Conservation (phyloP, 2,329 filamentous ascomycete species). For the Penicillium oxalicum region DNA sequence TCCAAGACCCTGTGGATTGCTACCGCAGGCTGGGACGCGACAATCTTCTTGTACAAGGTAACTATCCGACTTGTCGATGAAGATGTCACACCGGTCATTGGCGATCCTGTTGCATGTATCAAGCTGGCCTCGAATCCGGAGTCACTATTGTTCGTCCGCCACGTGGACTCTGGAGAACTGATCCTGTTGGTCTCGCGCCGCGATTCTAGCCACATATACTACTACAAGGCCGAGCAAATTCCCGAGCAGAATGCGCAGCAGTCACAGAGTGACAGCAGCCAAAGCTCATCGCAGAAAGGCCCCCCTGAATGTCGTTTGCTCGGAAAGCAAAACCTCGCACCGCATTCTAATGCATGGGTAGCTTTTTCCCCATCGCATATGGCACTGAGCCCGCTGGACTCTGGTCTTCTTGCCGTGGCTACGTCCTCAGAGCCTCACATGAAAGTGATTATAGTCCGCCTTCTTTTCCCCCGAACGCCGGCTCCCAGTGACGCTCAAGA, state of each 20-base stretch:
- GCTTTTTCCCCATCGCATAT: constrained; percentile 57
- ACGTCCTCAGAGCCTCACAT: constrained; percentile 57
- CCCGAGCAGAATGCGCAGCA: background rate
- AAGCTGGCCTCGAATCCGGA: constrained; percentile 51
- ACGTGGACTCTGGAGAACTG: constrained; percentile 44
- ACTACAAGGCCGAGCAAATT: constrained; percentile 39
- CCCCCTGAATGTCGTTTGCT: constrained; percentile 36
- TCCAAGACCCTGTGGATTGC: constrained; percentile 40
- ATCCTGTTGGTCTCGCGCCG: constrained; percentile 51
- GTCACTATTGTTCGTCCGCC: constrained; percentile 48
- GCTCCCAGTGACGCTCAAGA: constrained; percentile 12
- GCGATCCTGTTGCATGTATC: constrained; percentile 25
- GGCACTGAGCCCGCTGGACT: constrained; percentile 50
- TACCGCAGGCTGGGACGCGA: constrained; percentile 58
- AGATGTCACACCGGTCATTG: constrained; percentile 15
- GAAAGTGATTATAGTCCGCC: constrained; percentile 55
- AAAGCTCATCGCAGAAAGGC: background rate
- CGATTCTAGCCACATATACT: constrained; percentile 56
- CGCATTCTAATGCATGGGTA: constrained; percentile 59
- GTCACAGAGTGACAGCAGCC: background rate
- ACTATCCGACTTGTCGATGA: constrained; percentile 4
- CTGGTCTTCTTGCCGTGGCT: constrained; percentile 52
- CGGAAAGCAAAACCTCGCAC: constrained; percentile 56
- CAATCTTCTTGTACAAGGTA: constrained; percentile 47
- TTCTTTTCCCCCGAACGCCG: constrained; percentile 45